Conservation (phyloP, 495 filamentous ascomycete species). For the Evernia prunastri region DNA sequence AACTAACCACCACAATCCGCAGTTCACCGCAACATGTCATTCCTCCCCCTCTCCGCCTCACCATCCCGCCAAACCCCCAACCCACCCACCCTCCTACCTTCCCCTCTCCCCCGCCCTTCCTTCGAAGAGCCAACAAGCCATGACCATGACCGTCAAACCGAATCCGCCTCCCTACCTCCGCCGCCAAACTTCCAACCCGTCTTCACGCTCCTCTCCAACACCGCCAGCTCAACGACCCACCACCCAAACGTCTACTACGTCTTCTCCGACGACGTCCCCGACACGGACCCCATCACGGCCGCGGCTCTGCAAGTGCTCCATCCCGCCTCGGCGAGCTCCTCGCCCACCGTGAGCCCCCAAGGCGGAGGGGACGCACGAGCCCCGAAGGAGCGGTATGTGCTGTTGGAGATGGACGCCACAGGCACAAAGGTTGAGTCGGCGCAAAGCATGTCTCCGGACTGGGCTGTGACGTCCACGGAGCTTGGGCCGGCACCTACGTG, state of each 20-base stretch:
- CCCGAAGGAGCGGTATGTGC: constrained; percentile 44
- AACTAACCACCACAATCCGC: neutral
- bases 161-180: constrained; percentile 22
- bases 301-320: constrained; percentile 42
- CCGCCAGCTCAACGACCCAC: constrained; percentile 48
- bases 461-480: constrained; percentile 47
- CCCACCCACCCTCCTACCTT: constrained; percentile 19
- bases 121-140: constrained; percentile 27
- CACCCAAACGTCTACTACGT: constrained; percentile 84
- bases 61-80: constrained; percentile 5
- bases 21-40: constrained; percentile 5
- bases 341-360: neutral
- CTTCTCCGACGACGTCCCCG: constrained; percentile 70
- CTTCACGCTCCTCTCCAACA: constrained; percentile 49
- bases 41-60: constrained; percentile 11
- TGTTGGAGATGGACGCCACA: constrained; percentile 47
- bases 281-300: constrained; percentile 55
- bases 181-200: constrained; percentile 40
- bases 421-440: constrained; percentile 41
- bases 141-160: constrained; percentile 14
- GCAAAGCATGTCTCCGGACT: constrained; percentile 46
- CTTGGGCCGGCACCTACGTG: constrained; percentile 52
- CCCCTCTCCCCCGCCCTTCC: constrained; percentile 14
- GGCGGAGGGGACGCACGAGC: neutral
- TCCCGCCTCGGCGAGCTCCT: constrained; percentile 12